Conservation (phyloP, 805 yeast genomes). For the Candida argentea region DNA sequence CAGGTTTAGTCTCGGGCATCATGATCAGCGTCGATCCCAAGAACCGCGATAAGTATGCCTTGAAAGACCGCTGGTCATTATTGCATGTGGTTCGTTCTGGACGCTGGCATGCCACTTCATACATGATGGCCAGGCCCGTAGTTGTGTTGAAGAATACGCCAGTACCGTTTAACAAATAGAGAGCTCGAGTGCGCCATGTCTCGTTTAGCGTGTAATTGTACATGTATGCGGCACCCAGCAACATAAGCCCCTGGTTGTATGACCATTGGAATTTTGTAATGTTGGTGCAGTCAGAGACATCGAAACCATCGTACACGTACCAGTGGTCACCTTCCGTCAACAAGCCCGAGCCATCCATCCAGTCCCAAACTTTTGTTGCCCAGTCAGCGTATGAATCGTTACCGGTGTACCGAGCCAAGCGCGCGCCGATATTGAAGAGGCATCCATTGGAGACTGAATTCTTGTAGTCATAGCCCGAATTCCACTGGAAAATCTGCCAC, state of each 20-base stretch:
- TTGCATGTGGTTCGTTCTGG: conserved; percentile 42
- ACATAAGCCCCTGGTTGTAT: conserved; percentile 72
- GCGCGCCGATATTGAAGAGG: conserved; percentile 34
- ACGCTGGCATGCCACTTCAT: conserved; percentile 78
- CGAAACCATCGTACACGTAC: conserved; percentile 70
- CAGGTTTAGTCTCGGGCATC: conserved; percentile 47
- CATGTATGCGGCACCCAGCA: conserved; percentile 74
- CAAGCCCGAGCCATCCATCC: conserved; percentile 32
- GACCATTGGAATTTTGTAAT: conserved; percentile 66
- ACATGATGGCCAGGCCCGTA: conserved; percentile 35
- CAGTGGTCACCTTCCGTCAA: conserved; percentile 32
- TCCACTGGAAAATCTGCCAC: conserved; percentile 42
- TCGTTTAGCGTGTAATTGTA: conserved; percentile 62
- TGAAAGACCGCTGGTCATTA: conserved; percentile 87
- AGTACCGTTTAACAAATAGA: conserved; percentile 44
- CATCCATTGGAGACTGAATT: conserved; percentile 36
- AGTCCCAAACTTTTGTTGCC: conserved; percentile 34
- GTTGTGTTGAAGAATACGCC: conserved; percentile 41
- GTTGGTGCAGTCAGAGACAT: conserved; percentile 49
- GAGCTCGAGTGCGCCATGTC: conserved; percentile 57
- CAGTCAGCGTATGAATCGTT: conserved; percentile 30
- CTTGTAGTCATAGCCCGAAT: conserved; percentile 36
- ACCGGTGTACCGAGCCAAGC: conserved; percentile 32
- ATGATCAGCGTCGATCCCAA: conserved; percentile 65
- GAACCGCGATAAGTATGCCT: conserved; percentile 70